Evolutionary conservation across 225 moss, liverwort and hornwort genomes (phyloP).

Genomic region (Straminergon stramineum): DNA sequence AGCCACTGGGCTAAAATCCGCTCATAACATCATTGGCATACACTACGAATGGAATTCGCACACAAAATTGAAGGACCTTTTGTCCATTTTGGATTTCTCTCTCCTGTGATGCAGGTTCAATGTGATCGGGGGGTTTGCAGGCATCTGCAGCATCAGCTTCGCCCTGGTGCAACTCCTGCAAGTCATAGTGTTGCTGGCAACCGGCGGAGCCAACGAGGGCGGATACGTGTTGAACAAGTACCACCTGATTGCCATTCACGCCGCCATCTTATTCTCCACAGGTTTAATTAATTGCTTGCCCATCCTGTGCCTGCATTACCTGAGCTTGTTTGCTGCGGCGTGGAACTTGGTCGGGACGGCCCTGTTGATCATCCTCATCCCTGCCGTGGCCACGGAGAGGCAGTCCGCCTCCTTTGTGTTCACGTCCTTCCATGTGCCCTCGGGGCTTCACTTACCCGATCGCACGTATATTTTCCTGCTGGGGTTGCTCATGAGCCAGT

Average conservation of each 20-base stretch:
- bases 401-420: slow-evolving; percentile 36
- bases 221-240: slow-evolving; percentile 44
- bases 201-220: slow-evolving; percentile 48
- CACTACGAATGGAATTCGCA: neutral
- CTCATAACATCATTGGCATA: neutral
- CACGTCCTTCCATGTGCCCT: slow-evolving; percentile 48
- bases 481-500: slow-evolving; percentile 66
- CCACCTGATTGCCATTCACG: slow-evolving; percentile 12
- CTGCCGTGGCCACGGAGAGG: slow-evolving; percentile 36
- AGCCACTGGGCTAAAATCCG: no score
- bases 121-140: slow-evolving; percentile 49
- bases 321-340: slow-evolving; percentile 28
- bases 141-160: slow-evolving; percentile 46
- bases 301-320: slow-evolving; percentile 28
- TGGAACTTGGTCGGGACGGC: slow-evolving; percentile 49
- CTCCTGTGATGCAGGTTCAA: slow-evolving; percentile 30
- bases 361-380: slow-evolving; percentile 29
- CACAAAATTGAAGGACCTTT: neutral
- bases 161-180: slow-evolving; percentile 35
- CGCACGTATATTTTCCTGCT: slow-evolving; percentile 43
- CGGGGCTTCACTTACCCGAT: slow-evolving; percentile 28
- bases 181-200: slow-evolving; percentile 44
- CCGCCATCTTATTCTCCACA: slow-evolving; percentile 1
- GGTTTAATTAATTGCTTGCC: slow-evolving; percentile 46
- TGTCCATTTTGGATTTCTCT: neutral